Percentiles rank a stretch among this genome's conserved stretches.
Conservation (phyloP, 2,329 filamentous ascomycete genomes). For the Apiospora sp. region DNA sequence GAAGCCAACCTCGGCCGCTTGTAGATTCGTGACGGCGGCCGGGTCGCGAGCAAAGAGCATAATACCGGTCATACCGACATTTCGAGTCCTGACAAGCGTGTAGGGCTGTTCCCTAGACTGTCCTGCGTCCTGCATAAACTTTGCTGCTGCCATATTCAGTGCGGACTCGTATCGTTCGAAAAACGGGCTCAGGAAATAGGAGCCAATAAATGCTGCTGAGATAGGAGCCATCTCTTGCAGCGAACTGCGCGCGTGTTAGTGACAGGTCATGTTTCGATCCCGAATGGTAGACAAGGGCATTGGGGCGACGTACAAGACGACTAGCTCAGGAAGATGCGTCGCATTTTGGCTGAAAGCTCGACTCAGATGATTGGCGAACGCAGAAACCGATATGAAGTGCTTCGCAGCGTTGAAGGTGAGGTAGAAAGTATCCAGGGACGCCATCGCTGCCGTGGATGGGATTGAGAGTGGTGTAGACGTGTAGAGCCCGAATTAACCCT, state of each 20-base stretch:
- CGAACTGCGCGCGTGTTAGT: constrained; percentile 58
- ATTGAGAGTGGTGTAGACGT: not conserved
- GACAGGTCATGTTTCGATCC: constrained; percentile 28
- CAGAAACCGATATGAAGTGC: constrained; percentile 70
- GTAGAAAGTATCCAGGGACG: constrained; percentile 74
- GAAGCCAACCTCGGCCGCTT: constrained; percentile 84
- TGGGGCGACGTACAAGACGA: constrained; percentile 60
- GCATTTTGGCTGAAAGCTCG: constrained; percentile 60
- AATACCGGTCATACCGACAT: constrained; percentile 89
- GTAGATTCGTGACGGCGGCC: constrained; percentile 67
- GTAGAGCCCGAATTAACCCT: not conserved
- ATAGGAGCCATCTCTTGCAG: constrained; percentile 92
- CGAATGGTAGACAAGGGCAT: not conserved
- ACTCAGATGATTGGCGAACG: constrained; percentile 77
- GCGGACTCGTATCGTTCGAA: constrained; percentile 75
- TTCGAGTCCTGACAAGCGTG: constrained; percentile 72
- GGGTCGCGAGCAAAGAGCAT: constrained; percentile 81
- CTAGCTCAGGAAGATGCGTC: constrained; percentile 58
- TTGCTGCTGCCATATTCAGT: constrained; percentile 71
- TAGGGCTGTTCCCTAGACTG: constrained; percentile 57
- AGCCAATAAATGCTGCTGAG: constrained; percentile 83
- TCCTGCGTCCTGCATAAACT: constrained; percentile 39
- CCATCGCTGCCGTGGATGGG: constrained; percentile 39
- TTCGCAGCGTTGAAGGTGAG: constrained; percentile 92
- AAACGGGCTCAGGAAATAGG: constrained; percentile 79